Conservation (phyloP, 1,284 basidiomycete genomes). For the Tilletiaria anomala region DNA sequence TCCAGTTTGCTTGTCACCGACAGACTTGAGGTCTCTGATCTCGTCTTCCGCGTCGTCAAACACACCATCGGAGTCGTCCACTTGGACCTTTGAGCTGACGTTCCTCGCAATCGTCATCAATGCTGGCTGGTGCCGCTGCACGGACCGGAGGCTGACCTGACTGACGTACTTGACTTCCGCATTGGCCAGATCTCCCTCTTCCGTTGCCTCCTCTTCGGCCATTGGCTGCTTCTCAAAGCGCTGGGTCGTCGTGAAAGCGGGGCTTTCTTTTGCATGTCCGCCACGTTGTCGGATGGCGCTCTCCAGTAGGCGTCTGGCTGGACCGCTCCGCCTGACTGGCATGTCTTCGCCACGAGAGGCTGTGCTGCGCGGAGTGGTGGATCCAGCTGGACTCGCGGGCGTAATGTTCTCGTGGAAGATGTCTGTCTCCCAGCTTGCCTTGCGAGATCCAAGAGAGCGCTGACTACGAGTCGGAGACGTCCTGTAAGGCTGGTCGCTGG, state of each 20-base stretch:
- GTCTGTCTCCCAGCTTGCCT: slow-evolving; percentile 3
- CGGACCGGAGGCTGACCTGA: neutral
- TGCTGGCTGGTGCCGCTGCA: neutral
- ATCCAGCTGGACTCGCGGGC: slow-evolving; percentile 4
- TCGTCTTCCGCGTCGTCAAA: slow-evolving; percentile 2
- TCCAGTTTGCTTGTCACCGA: neutral
- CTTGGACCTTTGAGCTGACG: neutral
- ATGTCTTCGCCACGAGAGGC: neutral
- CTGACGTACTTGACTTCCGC: neutral
- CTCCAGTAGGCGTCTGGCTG: slow-evolving; percentile 15
- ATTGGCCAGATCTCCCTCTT: neutral
- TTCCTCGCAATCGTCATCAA: slow-evolving; percentile 1
- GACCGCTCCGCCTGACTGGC: slow-evolving; percentile 8
- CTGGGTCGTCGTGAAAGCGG: slow-evolving; percentile 17
- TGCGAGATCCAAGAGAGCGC: slow-evolving; percentile 2
- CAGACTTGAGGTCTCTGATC: neutral
- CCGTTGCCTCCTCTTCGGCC: slow-evolving; percentile 1
- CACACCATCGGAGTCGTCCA: neutral
- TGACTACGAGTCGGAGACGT: slow-evolving; percentile 1
- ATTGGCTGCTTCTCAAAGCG: slow-evolving; percentile 10
- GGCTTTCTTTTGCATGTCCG: slow-evolving; percentile 22
- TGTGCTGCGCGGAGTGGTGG: neutral
- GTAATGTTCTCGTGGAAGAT: slow-evolving; percentile 6
- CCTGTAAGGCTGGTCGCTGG: neutral
- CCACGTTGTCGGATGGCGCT: slow-evolving; percentile 26